These are phyloP conservation scores for Pterula multifida DNA, from an alignment of 1,284 basidiomycete genomes.

Conservation along the genomic window DNA sequence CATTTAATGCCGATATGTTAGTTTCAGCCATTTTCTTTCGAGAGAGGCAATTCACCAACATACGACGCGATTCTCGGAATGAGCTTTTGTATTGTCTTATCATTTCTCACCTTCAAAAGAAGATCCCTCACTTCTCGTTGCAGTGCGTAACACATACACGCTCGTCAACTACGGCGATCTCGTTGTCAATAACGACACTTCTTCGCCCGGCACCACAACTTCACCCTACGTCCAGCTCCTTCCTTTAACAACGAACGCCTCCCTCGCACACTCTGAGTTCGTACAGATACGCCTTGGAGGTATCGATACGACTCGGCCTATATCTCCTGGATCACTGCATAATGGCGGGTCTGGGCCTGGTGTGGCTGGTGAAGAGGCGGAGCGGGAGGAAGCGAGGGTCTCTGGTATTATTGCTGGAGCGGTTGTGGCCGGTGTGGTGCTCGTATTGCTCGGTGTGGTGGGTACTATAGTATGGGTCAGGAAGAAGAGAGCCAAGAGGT, in stretches of 20 bases:
- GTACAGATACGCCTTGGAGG: conserved; percentile 37
- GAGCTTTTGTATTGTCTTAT: conserved; percentile 46
- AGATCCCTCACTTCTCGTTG: no score
- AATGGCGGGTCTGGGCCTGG: background rate
- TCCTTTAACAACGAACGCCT: conserved; percentile 29
- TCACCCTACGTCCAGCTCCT: conserved; percentile 52
- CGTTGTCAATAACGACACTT: conserved; percentile 25
- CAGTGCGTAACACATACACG: conserved; percentile 44
- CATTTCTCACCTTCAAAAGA: conserved; percentile 4
- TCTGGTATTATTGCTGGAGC: background rate
- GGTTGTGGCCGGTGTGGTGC: background rate
- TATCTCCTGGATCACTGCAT: background rate
- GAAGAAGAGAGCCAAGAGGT: background rate
- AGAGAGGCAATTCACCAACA: conserved; percentile 19
- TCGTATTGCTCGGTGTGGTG: background rate
- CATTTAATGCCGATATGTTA: conserved; percentile 13
- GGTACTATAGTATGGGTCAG: background rate
- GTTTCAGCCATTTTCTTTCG: conserved; percentile 38
- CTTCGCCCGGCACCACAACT: conserved; percentile 12
- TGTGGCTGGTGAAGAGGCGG: no score
- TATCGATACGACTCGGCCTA: conserved; percentile 28
- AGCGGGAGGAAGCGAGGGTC: background rate
- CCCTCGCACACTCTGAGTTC: conserved; percentile 37
- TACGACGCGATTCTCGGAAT: conserved; percentile 41
- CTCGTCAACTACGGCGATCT: conserved; percentile 52